Evolutionary conservation across 495 filamentous ascomycete species (phyloP).

Genomic region (Aspergillus campestris): DNA sequence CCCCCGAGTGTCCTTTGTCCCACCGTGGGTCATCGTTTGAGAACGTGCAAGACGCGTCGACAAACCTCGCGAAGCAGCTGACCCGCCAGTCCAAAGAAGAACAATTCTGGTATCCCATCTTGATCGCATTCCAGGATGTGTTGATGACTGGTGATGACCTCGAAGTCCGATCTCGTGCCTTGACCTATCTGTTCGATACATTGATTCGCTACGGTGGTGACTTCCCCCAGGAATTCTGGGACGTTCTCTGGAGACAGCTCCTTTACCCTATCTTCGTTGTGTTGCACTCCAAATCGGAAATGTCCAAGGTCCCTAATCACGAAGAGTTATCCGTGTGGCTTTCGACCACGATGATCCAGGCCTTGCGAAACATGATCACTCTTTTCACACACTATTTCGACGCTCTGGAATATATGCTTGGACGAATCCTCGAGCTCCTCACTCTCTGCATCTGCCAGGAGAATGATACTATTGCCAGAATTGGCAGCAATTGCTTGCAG

Average conservation of each 20-base stretch:
- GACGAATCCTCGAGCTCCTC: slow-evolving; percentile 85
- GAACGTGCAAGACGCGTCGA: slow-evolving; percentile 33
- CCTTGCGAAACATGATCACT: slow-evolving; percentile 93
- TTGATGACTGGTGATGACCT: slow-evolving; percentile 98
- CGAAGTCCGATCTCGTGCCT: slow-evolving; percentile 83
- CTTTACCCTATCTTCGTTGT: slow-evolving; percentile 99
- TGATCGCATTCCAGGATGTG: slow-evolving; percentile 98
- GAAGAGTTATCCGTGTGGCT: slow-evolving; percentile 99
- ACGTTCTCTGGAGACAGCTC: slow-evolving; percentile 93
- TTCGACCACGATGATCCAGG: slow-evolving; percentile 98
- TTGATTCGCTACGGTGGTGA: slow-evolving; percentile 82
- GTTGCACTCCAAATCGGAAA: slow-evolving; percentile 87
- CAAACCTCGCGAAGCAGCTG: slow-evolving; percentile 42
- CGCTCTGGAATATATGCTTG: slow-evolving; percentile 90
- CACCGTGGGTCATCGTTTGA: slow-evolving; percentile 37
- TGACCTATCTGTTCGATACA: slow-evolving; percentile 93
- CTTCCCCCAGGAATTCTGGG: slow-evolving; percentile 94
- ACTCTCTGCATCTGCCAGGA: slow-evolving; percentile 97
- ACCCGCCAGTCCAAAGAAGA: slow-evolving; percentile 71
- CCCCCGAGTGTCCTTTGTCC: slow-evolving; percentile 89
- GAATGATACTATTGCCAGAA: slow-evolving; percentile 95
- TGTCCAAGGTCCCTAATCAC: slow-evolving; percentile 85
- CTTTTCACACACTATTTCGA: slow-evolving; percentile 99
- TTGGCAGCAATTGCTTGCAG: slow-evolving; percentile 95
- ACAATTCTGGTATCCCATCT: slow-evolving; percentile 95